phyloP scores from a whole-genome alignment of 2,329 filamentous ascomycete species.

The Chaetomiaceae sp. region DNA sequence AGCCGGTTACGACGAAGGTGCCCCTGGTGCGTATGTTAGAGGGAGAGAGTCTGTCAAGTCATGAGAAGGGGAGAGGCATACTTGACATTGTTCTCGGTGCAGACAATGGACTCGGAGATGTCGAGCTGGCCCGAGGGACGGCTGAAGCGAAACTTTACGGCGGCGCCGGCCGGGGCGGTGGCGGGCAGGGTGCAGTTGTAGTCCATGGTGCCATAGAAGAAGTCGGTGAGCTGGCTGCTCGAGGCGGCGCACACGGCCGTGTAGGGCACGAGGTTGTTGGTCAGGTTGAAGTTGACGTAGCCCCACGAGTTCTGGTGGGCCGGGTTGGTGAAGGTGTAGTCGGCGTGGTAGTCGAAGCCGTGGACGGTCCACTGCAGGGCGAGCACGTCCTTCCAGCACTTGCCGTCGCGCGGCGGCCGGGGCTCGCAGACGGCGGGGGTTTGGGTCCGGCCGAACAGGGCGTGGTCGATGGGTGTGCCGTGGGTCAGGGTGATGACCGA shows the following conservation, averaged over 20 bases:
- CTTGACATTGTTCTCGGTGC: slow-evolving; percentile 35
- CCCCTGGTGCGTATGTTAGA: slow-evolving; percentile 16
- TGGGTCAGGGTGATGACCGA: background rate
- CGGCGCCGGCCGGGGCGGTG: slow-evolving; percentile 22
- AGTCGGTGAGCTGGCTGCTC: slow-evolving; percentile 42
- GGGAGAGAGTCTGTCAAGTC: too few relatives aligned
- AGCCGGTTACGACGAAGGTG: slow-evolving; percentile 33
- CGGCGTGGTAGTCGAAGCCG: slow-evolving; percentile 45
- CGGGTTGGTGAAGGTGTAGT: slow-evolving; percentile 45
- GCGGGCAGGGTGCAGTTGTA: slow-evolving; percentile 40
- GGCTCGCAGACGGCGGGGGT: too few relatives aligned
- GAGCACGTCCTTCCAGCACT: slow-evolving; percentile 26
- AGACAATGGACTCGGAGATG: slow-evolving; percentile 47
- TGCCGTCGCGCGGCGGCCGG: slow-evolving; percentile 8
- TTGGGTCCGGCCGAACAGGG: too few relatives aligned
- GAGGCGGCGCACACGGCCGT: slow-evolving; percentile 35
- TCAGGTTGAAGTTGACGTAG: slow-evolving; percentile 46
- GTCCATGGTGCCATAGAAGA: slow-evolving; percentile 45
- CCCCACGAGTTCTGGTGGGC: slow-evolving; percentile 48
- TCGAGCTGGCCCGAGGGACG: slow-evolving; percentile 34
- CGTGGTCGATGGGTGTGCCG: background rate
- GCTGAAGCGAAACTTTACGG: slow-evolving; percentile 41
- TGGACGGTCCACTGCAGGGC: slow-evolving; percentile 37
- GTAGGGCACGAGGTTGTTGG: slow-evolving; percentile 41
- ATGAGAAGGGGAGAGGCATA: background rate